Percentiles rank a stretch among this genome's conserved stretches.
Evolutionary conservation across 495 filamentous ascomycete genomes (phyloP).

Genomic region (Cercophora scortea): DNA sequence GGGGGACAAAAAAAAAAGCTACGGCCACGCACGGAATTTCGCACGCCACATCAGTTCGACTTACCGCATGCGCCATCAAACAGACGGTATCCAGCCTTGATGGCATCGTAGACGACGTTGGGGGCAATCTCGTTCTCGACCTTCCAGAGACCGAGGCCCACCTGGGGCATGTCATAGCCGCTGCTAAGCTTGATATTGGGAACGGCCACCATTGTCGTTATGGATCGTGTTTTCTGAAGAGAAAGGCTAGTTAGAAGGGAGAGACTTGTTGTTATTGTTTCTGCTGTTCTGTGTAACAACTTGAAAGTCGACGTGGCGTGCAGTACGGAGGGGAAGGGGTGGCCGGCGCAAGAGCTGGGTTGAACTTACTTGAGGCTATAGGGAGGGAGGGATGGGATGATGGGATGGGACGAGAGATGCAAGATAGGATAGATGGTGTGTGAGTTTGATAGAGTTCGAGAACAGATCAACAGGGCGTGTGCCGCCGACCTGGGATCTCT

Average conservation of each 20-base stretch:
- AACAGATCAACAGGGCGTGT: conserved; percentile 6
- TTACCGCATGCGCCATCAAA: conserved; percentile 83
- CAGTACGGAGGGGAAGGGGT: too few relatives aligned
- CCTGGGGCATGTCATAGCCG: conserved; percentile 79
- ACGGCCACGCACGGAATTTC: background rate
- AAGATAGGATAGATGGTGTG: background rate
- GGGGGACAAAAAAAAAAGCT: background rate
- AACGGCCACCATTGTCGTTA: conserved; percentile 21
- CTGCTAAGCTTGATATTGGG: conserved; percentile 70
- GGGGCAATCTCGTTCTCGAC: conserved; percentile 70
- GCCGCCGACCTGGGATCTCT: conserved; percentile 3
- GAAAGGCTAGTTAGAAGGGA: background rate
- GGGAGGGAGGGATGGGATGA: background rate
- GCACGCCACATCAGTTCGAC: conserved; percentile 5
- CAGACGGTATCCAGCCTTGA: conserved; percentile 79
- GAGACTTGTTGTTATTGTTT: too few relatives aligned
- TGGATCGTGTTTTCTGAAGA: background rate
- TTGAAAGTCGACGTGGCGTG: too few relatives aligned
- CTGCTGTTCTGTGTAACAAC: too few relatives aligned
- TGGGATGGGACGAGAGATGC: background rate
- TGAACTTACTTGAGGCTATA: background rate
- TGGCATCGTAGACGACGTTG: conserved; percentile 79
- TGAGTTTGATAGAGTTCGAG: conserved; percentile 2
- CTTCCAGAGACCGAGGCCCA: conserved; percentile 82
- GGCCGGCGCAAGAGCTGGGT: too few relatives aligned